phyloP scores from a whole-genome alignment of 352 stramenopile species.

The Ophiocytium majus region DNA sequence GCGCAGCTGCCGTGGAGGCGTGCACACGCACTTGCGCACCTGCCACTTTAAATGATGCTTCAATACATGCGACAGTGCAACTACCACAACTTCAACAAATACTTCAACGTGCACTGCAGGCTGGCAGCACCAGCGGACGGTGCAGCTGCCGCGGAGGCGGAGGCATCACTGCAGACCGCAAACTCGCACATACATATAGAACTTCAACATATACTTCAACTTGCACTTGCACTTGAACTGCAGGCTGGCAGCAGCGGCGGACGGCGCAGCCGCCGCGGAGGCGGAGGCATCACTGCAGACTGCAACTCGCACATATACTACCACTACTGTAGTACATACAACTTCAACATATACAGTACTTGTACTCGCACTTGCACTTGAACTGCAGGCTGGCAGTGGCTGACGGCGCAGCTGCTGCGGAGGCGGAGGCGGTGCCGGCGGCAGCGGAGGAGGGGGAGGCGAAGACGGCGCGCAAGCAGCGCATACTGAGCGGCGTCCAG shows the following conservation, averaged over 20 bases:
- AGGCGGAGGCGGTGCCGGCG: neutral
- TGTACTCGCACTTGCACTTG: neutral
- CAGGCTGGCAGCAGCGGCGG: neutral
- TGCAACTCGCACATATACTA: too few relatives aligned
- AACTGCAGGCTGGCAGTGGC: neutral
- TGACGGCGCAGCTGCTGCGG: neutral
- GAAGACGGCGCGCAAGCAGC: slow-evolving; percentile 45
- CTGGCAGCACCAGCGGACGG: too few relatives aligned
- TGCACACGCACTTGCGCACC: too few relatives aligned
- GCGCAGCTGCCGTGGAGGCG: too few relatives aligned
- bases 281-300: too few relatives aligned
- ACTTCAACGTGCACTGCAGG: too few relatives aligned
- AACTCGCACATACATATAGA: neutral
- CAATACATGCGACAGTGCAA: too few relatives aligned
- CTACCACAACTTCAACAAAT: too few relatives aligned
- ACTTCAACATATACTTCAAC: neutral
- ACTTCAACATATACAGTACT: neutral
- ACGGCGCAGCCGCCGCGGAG: too few relatives aligned
- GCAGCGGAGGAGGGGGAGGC: neutral
- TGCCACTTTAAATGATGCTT: too few relatives aligned
- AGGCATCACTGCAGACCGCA: too few relatives aligned
- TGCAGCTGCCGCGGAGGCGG: too few relatives aligned
- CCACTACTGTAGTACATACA: neutral
- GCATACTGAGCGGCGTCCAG: slow-evolving; percentile 94
- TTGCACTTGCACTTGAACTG: neutral